Evolutionary conservation across 768 basidiomycete species (phyloP), one percentile per base, ranked within the genome.

Genomic region (Mrakia frigida): DNA sequence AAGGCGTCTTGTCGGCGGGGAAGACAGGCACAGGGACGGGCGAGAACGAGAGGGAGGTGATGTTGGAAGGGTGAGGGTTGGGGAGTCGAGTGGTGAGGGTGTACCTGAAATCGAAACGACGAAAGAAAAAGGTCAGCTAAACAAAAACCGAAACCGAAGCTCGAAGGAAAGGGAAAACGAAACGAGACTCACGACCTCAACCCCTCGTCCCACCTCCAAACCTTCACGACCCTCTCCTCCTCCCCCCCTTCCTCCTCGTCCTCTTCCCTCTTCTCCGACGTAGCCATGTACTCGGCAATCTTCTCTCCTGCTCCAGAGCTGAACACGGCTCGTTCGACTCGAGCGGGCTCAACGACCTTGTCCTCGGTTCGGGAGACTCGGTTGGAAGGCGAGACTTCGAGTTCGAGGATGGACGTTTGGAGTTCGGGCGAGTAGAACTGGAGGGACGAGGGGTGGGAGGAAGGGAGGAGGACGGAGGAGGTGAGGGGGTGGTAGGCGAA

Each of bases 361-460:
- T 94, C 91, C 61, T 93, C 92, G 2, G 75, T 71, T 31, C 90
- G 86, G 21, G 94, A 91, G 28, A 98, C 88, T 77, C 93, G 89
- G 85, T 98, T 98, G 37, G 94, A 94, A 31, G 96, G 93, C 1
- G 92, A 90, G 11, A 99, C 88, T 83, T 98, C 97, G 28, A 98
- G 86, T 83, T 99, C 96, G 65, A 90, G 90, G 3, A 93, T 81
- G 0, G 94, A 86, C 59, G 88, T 87, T 39, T 90, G 90, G 3
- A 88, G 87, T 11, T 86, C 83, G 1, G 91, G 91, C 25, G 92
- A 91, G 84, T 92, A 95, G 35, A 91, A 89, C 85, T 98, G 96
- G 56, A 99, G 86, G n/a, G 94, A 92, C 3, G 95, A 94, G 0
- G 94, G 92, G 81, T 99, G 95, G 0, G 94, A 95, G 3, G 96